Conservation (phyloP, 768 basidiomycete species). For the Mycena pura region DNA sequence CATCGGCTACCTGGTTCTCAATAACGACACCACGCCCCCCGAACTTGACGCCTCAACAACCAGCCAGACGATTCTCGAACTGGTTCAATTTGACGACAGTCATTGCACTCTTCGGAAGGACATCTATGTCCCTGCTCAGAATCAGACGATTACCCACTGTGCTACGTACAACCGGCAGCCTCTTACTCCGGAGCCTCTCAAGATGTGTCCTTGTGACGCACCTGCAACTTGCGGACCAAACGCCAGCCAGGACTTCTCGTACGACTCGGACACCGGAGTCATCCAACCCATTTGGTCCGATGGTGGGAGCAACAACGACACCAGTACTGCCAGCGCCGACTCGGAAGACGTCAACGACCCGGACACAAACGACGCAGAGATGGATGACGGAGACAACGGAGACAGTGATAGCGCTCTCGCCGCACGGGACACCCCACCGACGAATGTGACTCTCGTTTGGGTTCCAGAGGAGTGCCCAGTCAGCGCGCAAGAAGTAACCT, state of each 20-base stretch:
- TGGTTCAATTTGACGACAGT: constrained; percentile 39
- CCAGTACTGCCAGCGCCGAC: constrained; percentile 9
- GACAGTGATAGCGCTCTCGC: not conserved
- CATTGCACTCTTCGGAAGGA: constrained; percentile 52
- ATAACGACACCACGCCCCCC: constrained; percentile 32
- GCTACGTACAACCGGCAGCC: constrained; percentile 68
- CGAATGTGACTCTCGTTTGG: constrained; percentile 63
- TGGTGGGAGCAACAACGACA: constrained; percentile 1
- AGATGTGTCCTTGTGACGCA: constrained; percentile 50
- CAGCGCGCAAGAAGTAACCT: constrained; percentile 10
- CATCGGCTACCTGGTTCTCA: constrained; percentile 41
- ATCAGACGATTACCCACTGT: constrained; percentile 54
- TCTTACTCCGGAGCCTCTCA: constrained; percentile 53
- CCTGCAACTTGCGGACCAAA: constrained; percentile 29
- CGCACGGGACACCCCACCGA: constrained; percentile 31
- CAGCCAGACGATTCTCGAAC: constrained; percentile 51
- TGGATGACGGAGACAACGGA: too few relatives aligned
- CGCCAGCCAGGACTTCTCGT: constrained; percentile 67
- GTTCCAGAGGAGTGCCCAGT: constrained; percentile 41
- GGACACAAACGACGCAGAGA: too few relatives aligned
- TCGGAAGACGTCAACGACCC: constrained; percentile 1
- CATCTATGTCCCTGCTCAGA: constrained; percentile 45
- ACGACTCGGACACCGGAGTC: constrained; percentile 51
- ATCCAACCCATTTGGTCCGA: constrained; percentile 61
- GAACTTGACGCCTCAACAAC: constrained; percentile 58